Evolutionary conservation across 75 land plant species (phyloP).

Genomic region (Cupressus sempervirens): DNA sequence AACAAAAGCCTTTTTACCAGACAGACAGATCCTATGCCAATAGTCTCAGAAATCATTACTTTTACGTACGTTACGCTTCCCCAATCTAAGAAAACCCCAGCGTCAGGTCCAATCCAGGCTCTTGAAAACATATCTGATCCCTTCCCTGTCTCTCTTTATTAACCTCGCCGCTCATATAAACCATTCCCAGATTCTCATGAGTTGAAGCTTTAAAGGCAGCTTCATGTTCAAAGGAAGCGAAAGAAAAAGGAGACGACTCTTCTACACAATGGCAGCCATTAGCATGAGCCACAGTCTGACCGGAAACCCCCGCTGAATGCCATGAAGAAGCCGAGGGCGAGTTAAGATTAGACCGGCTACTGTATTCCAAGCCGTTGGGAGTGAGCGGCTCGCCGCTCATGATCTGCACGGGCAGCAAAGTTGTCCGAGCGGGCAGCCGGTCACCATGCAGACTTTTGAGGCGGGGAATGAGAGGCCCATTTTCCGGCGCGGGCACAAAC

Average conservation of each 20-base stretch:
- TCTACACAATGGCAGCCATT: background rate
- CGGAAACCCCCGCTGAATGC: too few relatives aligned
- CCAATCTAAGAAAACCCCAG: background rate
- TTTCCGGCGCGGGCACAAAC: background rate
- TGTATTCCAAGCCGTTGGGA: conserved; percentile 22
- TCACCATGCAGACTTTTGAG: conserved; percentile 17
- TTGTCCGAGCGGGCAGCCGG: background rate
- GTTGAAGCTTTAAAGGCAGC: background rate
- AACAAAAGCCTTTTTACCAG: too few relatives aligned
- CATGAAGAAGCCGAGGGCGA: too few relatives aligned
- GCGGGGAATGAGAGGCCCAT: conserved; percentile 33
- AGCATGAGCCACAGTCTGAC: too few relatives aligned
- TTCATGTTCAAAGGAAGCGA: background rate
- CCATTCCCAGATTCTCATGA: background rate
- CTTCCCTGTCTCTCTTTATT: background rate
- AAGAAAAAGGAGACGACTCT: background rate
- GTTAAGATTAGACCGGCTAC: too few relatives aligned
- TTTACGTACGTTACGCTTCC: too few relatives aligned
- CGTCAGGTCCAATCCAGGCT: background rate
- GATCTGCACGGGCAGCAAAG: background rate
- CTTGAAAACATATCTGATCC: background rate
- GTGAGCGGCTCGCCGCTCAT: conserved; percentile 68
- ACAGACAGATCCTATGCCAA: too few relatives aligned
- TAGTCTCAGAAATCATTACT: too few relatives aligned
- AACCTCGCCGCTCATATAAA: background rate